Evolutionary conservation across 2,329 filamentous ascomycete genomes (phyloP), one percentile per base, ranked within the genome.

Genomic region (Xylariaceae sp.): DNA sequence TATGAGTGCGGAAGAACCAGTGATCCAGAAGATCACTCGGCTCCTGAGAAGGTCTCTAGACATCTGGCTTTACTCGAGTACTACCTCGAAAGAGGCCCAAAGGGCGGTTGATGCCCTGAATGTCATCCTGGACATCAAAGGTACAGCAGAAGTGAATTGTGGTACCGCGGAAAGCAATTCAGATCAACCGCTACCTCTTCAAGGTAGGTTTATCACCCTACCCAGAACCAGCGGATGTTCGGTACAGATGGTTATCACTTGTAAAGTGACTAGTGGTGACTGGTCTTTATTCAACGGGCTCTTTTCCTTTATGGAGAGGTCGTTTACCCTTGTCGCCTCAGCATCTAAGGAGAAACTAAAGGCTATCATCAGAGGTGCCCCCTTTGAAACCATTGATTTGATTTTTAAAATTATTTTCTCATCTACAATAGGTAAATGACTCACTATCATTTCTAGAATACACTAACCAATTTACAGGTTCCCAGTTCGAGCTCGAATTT

Each of bases 51-150:
- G 26, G 42, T 62, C 65, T 14, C 52, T 44, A n/a, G 54, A 52
- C 2, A 62, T 63, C 26, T 67, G 65, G 65, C 14, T 51, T 18
- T 52, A 51, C 2, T 57, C 52, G 10, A 56, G 51, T 26, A 42
- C n/a, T n/a, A 48, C 56, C 12, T 66, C 64, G 19, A 61, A 42
- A n/a, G 56, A 65, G 16, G 64, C 65, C 20, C 50, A 56, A 14
- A 66, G 54, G 41, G 64, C 63, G 4, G 48, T 55, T 2, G 48
- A 64, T 18, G 61, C 54, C 19, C 60, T 65, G 37, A 48, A 41
- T 21, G 9, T 62, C 12, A 54, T 60, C 26, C 57, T 62, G 14
- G 37, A 60, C 21, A 51, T 50, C n/a, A 43, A 52, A 7, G 41
- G 20, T 3, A 57, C 57, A 5, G 54, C 57, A 14, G 44, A 44